Evolutionary conservation across 225 moss, liverwort and hornwort genomes (phyloP), one percentile per base, ranked within the genome.

Genomic region (Thuidium tamariscinum): DNA sequence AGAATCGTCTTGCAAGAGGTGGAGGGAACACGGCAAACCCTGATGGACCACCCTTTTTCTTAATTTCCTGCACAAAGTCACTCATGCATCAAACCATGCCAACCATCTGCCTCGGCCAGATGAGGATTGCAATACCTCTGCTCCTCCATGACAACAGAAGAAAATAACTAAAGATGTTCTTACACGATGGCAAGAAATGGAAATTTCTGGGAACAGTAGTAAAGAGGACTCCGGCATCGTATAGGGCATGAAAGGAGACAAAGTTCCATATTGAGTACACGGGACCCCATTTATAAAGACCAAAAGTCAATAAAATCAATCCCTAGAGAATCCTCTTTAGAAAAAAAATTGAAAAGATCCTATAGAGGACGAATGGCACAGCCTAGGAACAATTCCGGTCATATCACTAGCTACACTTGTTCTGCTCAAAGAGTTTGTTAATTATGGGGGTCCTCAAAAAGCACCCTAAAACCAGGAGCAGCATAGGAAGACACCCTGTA

Each of bases 21-120:
- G 97, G 95, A 32, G 99, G 97, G 75, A 99, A 99, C 32, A 96
- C 99, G 48, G 95, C 99, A 87, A 94, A 97, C 73, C 99, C 99
- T 84, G 97, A 92, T 74, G 99, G 99, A 60, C 97, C 97, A 57
- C 97, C 95, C 30, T 91, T 95, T 76, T 89, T 95, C 91, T 97
- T 95, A 46, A 99, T 93, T 82, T 99, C 96, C 99, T 98, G 94
- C 76, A 91, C 55, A 83, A 77, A 52, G 70, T 13, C 83, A 59
- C 21, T 41, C 69, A 64, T 73, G 54, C 51, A 73, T 81, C 77
- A 78, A 81, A 25, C 11, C 4, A 60, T 32, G 65, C 73, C 63
- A 78, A 81, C 36, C 63, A 57, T 89, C 55, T 46, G 30, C 67
- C 70, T 79, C 57, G 63, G 3, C 75, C 49, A 29, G 12, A 85